Evolutionary conservation across 441 rosid species (phyloP), one percentile per base, ranked within the genome.

Genomic region (Brassica hybrid): DNA sequence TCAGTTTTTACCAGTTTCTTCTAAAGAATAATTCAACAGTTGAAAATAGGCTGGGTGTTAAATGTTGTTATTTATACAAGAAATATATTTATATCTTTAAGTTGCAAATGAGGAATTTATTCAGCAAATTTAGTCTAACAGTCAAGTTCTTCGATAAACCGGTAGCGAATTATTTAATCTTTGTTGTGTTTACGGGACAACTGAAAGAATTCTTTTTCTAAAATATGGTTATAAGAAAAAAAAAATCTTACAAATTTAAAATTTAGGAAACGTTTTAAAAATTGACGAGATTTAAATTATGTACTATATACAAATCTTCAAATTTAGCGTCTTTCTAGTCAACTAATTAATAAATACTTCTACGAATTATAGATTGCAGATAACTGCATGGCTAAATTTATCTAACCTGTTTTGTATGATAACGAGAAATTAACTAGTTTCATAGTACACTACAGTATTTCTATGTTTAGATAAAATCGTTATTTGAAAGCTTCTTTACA

Each of bases 381-480:
- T 27, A 27, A 27, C 5, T 27, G 16, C 7, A 4, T 54, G 11
- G 11, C 7, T 54, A 54, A 16, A 54, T 54, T 2, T 54, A 54
- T 54, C 58, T 16, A 54, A 54, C 58, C 61, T 75, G 43, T 45
- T 56, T 74, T 56, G 19, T 16, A 7, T 34, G 18, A 50, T 27
- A 61, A 48, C 23, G 23, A 62, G 6, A 60, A 58, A 21, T 5
- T 48, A 11, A 43, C 64, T 6, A 60, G 36, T 60, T 60, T 27
- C 65, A 61, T 30, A 59, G 10, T 25, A 56, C 50, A 76, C 43
- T 66, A 11, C 3, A 65, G 7, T 72, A 71, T 36, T 58, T 45
- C 80, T 78, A 50, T 72, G 67, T 72, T 66, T 72, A 72, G 81
- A 34, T 14, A 30, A 65, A 64, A 64, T 1, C 9, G 34, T 57